Evolutionary conservation across 352 stramenopile species (phyloP).

Genomic region (Phytophthora hybrid): DNA sequence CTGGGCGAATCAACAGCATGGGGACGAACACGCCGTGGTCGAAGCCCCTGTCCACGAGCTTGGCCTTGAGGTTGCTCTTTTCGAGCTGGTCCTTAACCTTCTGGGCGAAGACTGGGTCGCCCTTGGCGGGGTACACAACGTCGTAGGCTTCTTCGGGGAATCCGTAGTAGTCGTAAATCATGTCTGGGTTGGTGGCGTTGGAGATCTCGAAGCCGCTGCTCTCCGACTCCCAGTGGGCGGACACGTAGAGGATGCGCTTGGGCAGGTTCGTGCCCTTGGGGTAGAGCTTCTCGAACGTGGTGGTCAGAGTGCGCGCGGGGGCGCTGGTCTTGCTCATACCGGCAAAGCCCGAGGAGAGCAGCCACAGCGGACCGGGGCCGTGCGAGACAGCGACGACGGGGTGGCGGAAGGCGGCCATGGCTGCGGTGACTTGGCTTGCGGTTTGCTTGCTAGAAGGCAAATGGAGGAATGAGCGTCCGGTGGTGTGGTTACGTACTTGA

Average conservation of each 20-base stretch:
- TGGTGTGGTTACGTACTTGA: slow-evolving; percentile 66
- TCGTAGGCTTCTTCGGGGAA: slow-evolving; percentile 87
- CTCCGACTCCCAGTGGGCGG: slow-evolving; percentile 77
- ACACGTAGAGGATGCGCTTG: slow-evolving; percentile 77
- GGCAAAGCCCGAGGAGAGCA: background rate
- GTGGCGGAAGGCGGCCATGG: background rate
- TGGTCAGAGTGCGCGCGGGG: background rate
- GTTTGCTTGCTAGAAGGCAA: background rate
- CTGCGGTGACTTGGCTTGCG: background rate
- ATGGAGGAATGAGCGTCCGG: background rate
- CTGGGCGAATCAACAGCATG: slow-evolving; percentile 34
- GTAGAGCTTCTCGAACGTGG: slow-evolving; percentile 35
- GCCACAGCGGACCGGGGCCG: slow-evolving; percentile 1
- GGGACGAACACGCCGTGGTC: slow-evolving; percentile 93
- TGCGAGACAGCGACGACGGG: slow-evolving; percentile 11
- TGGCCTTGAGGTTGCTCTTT: slow-evolving; percentile 46
- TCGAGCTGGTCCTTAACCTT: slow-evolving; percentile 57
- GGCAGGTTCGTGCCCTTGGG: slow-evolving; percentile 35
- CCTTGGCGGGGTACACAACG: slow-evolving; percentile 64
- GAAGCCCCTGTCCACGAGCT: slow-evolving; percentile 61
- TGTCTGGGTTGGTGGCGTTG: slow-evolving; percentile 41
- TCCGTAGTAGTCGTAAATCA: slow-evolving; percentile 91
- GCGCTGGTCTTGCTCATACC: background rate
- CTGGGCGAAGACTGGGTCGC: slow-evolving; percentile 54
- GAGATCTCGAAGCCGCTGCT: slow-evolving; percentile 40